Evolutionary conservation across 176 grass and related monocot genomes (phyloP), one percentile per base, ranked within the genome.

Genomic region (Oryza glumipatula): DNA sequence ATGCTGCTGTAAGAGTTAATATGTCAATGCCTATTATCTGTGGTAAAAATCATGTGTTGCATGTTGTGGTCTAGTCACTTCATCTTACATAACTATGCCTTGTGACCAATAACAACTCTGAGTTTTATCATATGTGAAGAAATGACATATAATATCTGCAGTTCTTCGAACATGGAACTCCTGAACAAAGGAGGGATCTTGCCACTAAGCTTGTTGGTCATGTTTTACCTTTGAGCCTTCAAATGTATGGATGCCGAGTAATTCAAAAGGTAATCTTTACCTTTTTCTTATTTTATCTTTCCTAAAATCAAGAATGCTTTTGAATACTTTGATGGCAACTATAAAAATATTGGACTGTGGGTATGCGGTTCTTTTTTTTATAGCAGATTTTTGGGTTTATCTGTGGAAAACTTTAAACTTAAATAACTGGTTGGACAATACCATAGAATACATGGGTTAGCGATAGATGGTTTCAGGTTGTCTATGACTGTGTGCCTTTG

Each of bases 181-280:
- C 87, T 70, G 94, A 92, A 43, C 97, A 99, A 82, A 90, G 94
- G 77, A 99, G 89, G 83, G 94, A 96, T 78, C 91, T 99, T 73
- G 94, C 91, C 61, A 86, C 88, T 70, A 99, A 99, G 56, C 91
- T 99, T 84, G 91, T 81, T 80, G 92, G 97, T 79, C 90, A 99
- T 87, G 89, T 99, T 75, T 76, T 99, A 58, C 73, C 89, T 68
- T 85, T 99, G 70, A 99, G 97, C 68, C 91, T 96, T 92, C 97
- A 99, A 46, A 99, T 99, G 97, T 99, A 99, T 58, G 97, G 97
- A 12, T 99, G 97, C 61, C 90, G 97, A 76, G 97, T 99, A 82
- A 96, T 99, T 83, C 97, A 99, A 56, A 99, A 99, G 97, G 97
- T 99, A 81, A 28, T 45, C 46, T 76, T 77, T 24, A 80, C n/a